Base-by-base conservation (phyloP, 441 rosid genomes). In the Arabidopsis lyrata region DNA sequence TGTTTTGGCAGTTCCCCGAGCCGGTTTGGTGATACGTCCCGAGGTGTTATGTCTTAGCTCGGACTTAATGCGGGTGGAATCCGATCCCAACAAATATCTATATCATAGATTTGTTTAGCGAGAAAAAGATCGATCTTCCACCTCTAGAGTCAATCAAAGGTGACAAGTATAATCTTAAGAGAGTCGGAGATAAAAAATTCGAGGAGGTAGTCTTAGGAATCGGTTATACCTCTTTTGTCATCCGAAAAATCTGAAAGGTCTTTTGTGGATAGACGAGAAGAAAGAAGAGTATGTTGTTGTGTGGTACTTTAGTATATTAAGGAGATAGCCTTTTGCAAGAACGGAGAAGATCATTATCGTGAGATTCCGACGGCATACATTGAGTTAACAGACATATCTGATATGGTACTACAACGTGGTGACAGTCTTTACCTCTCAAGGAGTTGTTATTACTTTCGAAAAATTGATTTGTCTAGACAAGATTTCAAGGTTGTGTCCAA, bases 141-240 rank as follows among this genome's bases (percentile, higher is more conserved):
- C 48, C 75, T 59, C 59, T 62, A 61, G 75, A 62, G 44, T 72
- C 62, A 10, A 11, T 47, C 2, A 48, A 20, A 2, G 29, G 44
- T 48, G 15, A 9, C 6, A 1, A 1, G 2, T 16, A 6, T 32
- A 12, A 6, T 16, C 41, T 63, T 15, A 6, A 49, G 5, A 14
- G 48, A 22, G 2, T 36, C 0, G 11, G 48, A 24, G 6, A 22
- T 14, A 52, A 10, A 0, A 8, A 12, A 2, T 34, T 42, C 13
- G 12, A 34, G 16, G 13, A 13, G 32, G 3, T n/a, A n/a, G n/a
- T n/a, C n/a, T n/a, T 13, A 6, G 1, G 1, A 48, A 8, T 4
- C 12, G 12, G 1, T 8, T 10, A 1, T 48, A 0, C 27, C 1
- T 7, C 5, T 13, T 2, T 0, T 39, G 0, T 4, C 6, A 3